phyloP scores from a whole-genome alignment of 768 basidiomycete species.

The Mycena indigotica region DNA sequence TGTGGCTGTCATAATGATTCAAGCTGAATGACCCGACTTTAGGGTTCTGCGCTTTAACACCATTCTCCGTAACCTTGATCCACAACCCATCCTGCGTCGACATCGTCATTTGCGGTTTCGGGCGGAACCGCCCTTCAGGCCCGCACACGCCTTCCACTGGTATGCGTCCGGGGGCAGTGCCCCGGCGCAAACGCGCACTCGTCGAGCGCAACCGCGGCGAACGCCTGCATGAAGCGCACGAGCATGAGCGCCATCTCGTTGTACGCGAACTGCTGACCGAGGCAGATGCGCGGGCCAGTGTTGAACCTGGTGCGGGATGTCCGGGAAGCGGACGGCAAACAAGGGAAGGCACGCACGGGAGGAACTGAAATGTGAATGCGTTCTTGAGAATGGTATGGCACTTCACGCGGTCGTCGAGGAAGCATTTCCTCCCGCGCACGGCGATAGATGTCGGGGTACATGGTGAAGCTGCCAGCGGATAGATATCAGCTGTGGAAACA shows the following conservation, averaged over 20 bases:
- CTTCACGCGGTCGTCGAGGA: conserved; percentile 49
- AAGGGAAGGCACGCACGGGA: conserved; percentile 28
- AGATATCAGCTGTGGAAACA: neutral
- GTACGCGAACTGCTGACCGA: conserved; percentile 41
- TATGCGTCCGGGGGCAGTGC: conserved; percentile 36
- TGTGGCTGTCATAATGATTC: no score
- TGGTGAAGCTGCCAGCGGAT: conserved; percentile 17
- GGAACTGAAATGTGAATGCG: conserved; percentile 55
- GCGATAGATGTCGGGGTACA: conserved; percentile 48
- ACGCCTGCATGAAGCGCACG: conserved; percentile 44
- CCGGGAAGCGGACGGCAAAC: neutral
- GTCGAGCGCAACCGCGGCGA: conserved; percentile 37
- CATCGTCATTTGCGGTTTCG: conserved; percentile 40
- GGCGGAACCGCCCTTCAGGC: conserved; percentile 33
- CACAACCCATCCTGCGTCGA: conserved; percentile 30
- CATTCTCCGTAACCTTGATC: conserved; percentile 13
- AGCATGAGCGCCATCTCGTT: conserved; percentile 24
- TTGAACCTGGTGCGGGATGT: conserved; percentile 31
- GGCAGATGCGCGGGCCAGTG: conserved; percentile 42
- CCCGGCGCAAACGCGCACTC: conserved; percentile 33
- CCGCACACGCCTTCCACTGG: conserved; percentile 35
- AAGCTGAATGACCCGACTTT: no score
- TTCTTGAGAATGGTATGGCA: conserved; percentile 49
- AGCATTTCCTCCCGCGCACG: conserved; percentile 55
- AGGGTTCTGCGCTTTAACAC: no score